Conservation (phyloP, 202 grass and related monocot genomes). For the Setaria viridis region DNA sequence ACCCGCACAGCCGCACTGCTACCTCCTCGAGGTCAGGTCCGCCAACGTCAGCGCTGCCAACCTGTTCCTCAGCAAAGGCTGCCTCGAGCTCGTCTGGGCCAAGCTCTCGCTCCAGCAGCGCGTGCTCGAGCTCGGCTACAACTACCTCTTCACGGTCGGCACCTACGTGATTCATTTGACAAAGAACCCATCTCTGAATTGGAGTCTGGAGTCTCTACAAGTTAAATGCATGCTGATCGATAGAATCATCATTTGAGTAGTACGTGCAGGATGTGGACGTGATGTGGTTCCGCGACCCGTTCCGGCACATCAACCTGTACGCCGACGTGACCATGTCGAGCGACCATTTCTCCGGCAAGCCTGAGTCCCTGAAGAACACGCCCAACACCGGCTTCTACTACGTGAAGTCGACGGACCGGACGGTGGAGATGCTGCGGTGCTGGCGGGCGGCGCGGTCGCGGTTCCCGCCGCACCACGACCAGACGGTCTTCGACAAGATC, state of each 20-base stretch:
- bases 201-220: no score
- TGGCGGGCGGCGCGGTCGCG: slow-evolving; percentile 34
- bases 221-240: neutral
- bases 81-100: slow-evolving; percentile 67
- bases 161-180: no score
- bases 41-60: neutral
- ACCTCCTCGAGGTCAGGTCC: slow-evolving; percentile 42
- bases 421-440: slow-evolving; percentile 44
- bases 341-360: slow-evolving; percentile 49
- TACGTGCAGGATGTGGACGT: slow-evolving; percentile 62
- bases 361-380: slow-evolving; percentile 20
- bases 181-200: no score
- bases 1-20: slow-evolving; percentile 55
- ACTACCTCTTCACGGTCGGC: slow-evolving; percentile 64
- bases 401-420: slow-evolving; percentile 52
- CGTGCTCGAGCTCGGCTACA: slow-evolving; percentile 79
- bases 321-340: slow-evolving; percentile 59
- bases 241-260: neutral
- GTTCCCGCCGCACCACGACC: slow-evolving; percentile 57
- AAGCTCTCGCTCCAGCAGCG: slow-evolving; percentile 51
- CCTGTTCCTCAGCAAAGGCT: slow-evolving; percentile 52
- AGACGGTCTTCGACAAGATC: slow-evolving; percentile 52
- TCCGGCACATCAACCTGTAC: slow-evolving; percentile 55
- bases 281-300: slow-evolving; percentile 66
- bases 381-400: slow-evolving; percentile 74